A percentile compares a stretch with the other conserved stretches of the same genome.
phyloP scores from a whole-genome alignment of 106 monocot species.

The Allium cepa region DNA sequence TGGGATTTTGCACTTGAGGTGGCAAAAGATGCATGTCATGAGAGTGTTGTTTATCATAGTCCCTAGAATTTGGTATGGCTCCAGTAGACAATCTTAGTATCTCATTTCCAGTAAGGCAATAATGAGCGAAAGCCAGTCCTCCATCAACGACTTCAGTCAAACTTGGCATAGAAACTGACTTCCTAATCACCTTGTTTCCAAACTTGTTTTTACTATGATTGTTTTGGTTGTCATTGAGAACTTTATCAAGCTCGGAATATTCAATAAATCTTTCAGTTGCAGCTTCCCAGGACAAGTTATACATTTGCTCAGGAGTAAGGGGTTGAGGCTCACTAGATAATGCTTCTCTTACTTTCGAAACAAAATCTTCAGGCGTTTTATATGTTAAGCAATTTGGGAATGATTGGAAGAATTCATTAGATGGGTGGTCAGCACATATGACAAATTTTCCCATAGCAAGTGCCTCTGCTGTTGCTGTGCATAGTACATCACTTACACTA shows the following conservation, averaged over 20 bases:
- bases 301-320: conserved; percentile 68
- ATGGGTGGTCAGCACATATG: conserved; percentile 96
- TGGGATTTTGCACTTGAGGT: conserved; percentile 65
- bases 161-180: conserved; percentile 50
- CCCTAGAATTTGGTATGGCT: conserved; percentile 68
- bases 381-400: conserved; percentile 97
- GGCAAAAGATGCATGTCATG: conserved; percentile 72
- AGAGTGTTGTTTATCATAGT: conserved; percentile 74
- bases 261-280: conserved; percentile 86
- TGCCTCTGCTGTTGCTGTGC: conserved; percentile 98
- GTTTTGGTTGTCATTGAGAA: conserved; percentile 22
- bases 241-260: conserved; percentile 79
- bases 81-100: conserved; percentile 73
- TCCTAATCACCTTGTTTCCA: conserved; percentile 14
- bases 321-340: conserved; percentile 67
- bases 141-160: conserved; percentile 63
- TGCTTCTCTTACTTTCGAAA: conserved; percentile 72
- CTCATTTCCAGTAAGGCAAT: conserved; percentile 86
- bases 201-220: not conserved
- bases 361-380: conserved; percentile 80
- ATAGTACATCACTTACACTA: conserved; percentile 92
- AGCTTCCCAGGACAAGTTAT: conserved; percentile 94
- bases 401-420: conserved; percentile 87
- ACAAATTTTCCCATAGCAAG: conserved; percentile 99
- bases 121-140: conserved; percentile 81